Base-by-base conservation (phyloP, 495 filamentous ascomycete genomes). In the Extremus antarcticus region DNA sequence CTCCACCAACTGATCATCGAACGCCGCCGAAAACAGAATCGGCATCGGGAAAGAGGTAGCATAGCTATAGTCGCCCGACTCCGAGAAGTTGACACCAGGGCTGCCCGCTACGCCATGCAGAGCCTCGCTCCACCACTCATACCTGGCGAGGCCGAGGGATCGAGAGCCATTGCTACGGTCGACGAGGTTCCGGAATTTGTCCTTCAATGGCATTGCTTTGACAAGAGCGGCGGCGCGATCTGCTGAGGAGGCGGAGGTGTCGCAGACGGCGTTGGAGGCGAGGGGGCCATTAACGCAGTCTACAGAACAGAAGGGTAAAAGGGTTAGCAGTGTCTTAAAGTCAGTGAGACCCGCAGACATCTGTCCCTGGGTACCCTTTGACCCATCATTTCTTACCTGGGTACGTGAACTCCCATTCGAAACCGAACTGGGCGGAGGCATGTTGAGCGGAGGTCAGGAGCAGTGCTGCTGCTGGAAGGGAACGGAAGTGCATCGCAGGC, bases 71-170 rank as follows among this genome's bases (percentile, higher is more conserved):
- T 70, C 56, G n/a, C 70, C 68, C 4, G 57, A 59, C 7, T 51
- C 45, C 19, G 51, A 40, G 54, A 64, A 68, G 29, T 58, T 48
- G 43, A 66, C 57, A 3, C 61, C 64, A 9, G 64, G 64, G 38
- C 58, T 52, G 13, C 35, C 51, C 1, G 60, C 63, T 2, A 74
- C 70, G 2, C 71, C 70, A 43, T 78, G 70, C 0, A 77, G 65
- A 9, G 73, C 75, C 62, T 78, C 74, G 47, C 69, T 74, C 76
- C 76, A 78, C 75, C 74, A 76, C 25, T 74, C 59, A 56, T 79
- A 78, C 0, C 64, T 51, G 0, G 66, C 64, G 0, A 78, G 56
- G 2, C 74, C 75, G 2, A 78, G 58, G 25, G 71, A 60, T 21
- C 62, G 54, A 20, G 60, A 65, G 0, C 75, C 74, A 7, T 58